Evolutionary conservation across 2,329 filamentous ascomycete species (phyloP).

Genomic region (Stemphylium vesicarium): DNA sequence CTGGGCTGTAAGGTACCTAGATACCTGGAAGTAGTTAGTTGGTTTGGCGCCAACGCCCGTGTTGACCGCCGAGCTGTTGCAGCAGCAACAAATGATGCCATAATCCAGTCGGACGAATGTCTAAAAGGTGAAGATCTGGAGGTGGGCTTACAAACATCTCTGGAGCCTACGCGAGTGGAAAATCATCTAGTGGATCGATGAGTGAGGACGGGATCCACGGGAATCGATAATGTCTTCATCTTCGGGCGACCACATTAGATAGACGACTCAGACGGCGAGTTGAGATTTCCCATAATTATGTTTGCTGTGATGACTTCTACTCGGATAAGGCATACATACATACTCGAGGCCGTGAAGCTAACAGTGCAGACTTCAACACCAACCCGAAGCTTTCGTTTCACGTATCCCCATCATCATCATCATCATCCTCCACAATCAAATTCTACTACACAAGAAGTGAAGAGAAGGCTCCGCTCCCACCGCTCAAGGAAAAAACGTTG

Average conservation of each 20-base stretch:
- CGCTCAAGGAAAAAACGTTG: conserved; percentile 10
- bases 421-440: conserved; percentile 10
- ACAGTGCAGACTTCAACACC: background rate
- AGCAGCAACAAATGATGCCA: no score
- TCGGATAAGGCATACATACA: conserved; percentile 10
- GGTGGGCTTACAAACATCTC: no score
- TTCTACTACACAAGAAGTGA: conserved; percentile 30
- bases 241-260: background rate
- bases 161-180: no score
- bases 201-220: background rate
- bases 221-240: background rate
- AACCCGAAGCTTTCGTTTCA: conserved; percentile 3
- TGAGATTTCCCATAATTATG: conserved; percentile 8
- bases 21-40: no score
- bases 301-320: conserved; percentile 15
- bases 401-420: background rate
- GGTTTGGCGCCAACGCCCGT: no score
- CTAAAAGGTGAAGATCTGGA: no score
- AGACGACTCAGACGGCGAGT: background rate
- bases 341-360: conserved; percentile 7
- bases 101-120: no score
- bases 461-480: conserved; percentile 4
- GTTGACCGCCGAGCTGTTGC: no score
- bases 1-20: no score
- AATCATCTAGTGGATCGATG: no score